Conservation (phyloP, 176 grass and related monocot genomes). For the Rhynchospora breviuscula region DNA sequence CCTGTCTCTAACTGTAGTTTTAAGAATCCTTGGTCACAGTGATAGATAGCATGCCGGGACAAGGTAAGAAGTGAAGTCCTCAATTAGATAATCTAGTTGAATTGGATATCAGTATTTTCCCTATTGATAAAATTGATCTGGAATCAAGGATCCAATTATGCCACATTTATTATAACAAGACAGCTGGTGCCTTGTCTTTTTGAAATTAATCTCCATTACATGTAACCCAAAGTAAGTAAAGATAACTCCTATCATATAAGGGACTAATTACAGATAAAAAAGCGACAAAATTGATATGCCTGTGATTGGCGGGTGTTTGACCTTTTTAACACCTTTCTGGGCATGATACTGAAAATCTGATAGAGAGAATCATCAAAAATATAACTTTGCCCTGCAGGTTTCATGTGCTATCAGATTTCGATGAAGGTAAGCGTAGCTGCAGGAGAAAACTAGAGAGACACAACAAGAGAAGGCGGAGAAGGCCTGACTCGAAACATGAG, state of each 20-base stretch:
- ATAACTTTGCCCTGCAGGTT: slow-evolving; percentile 45
- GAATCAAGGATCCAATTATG: background rate
- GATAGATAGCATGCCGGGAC: background rate
- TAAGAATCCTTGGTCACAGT: background rate
- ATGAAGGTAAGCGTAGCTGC: slow-evolving; percentile 98
- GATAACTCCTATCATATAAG: background rate
- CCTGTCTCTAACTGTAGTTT: background rate
- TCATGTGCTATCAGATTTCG: slow-evolving; percentile 90
- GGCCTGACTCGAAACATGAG: slow-evolving; percentile 52
- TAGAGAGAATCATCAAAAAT: background rate
- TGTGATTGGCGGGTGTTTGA: background rate
- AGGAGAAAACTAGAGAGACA: slow-evolving; percentile 92
- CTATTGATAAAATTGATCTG: background rate
- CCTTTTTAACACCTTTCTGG: background rate
- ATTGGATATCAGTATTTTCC: background rate
- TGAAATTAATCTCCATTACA: background rate
- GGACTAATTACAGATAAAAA: background rate
- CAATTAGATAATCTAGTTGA: background rate
- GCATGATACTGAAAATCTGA: background rate
- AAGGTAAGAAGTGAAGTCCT: background rate
- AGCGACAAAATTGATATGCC: background rate
- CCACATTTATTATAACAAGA: background rate
- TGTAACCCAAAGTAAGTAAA: background rate
- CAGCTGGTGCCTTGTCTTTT: background rate
- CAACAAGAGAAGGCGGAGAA: slow-evolving; percentile 89